Evolutionary conservation across 2,329 filamentous ascomycete genomes (phyloP).

Genomic region (Drechslerella stenobrocha): DNA sequence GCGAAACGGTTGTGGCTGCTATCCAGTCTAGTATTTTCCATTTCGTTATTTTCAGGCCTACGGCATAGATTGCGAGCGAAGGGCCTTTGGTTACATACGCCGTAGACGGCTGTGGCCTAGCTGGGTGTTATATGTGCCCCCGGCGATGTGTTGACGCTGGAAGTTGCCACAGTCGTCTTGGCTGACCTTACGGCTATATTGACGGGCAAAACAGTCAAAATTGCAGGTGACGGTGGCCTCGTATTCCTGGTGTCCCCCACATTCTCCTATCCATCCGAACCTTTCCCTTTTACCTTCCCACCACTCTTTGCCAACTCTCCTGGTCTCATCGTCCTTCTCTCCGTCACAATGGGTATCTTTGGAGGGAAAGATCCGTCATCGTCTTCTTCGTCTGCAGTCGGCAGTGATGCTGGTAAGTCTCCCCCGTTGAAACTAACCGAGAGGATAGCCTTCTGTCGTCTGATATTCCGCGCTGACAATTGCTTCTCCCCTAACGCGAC

Average conservation of each 20-base stretch:
- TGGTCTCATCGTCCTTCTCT: conserved; percentile 14
- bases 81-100: too few species aligned
- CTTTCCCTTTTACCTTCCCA: not conserved
- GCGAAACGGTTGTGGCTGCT: too few species aligned
- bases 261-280: not conserved
- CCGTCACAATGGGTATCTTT: conserved; percentile 44
- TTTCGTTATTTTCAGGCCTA: too few species aligned
- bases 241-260: conserved; percentile 19
- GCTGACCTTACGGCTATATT: conserved; percentile 21
- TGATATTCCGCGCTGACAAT: conserved; percentile 15
- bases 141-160: conserved; percentile 27
- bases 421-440: conserved; percentile 23
- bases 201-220: conserved; percentile 25
- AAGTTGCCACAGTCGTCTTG: conserved; percentile 5
- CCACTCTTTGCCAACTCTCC: conserved; percentile 22
- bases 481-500: conserved; percentile 10
- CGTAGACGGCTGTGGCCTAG: too few species aligned
- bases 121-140: not conserved
- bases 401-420: conserved; percentile 43
- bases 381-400: conserved; percentile 39
- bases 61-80: too few species aligned
- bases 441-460: conserved; percentile 31
- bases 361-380: conserved; percentile 44
- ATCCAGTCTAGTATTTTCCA: too few species aligned
- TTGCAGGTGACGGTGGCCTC: conserved; percentile 14